These are phyloP conservation scores for Grigorovia transvaalensis DNA, from an alignment of 805 yeast species.

Conservation along the genomic window DNA sequence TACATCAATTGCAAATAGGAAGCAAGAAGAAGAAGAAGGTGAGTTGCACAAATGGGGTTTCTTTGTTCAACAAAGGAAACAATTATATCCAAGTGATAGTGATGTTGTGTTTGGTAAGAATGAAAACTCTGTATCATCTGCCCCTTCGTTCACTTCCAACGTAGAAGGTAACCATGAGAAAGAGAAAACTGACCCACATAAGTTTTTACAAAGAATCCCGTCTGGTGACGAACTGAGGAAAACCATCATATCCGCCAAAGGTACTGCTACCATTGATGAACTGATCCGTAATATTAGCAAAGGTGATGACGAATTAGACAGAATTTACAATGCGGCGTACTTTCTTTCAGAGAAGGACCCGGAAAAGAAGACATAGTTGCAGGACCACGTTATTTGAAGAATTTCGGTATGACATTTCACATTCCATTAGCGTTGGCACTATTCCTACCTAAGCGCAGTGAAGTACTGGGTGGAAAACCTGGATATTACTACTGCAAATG, in stretches of 20 bases:
- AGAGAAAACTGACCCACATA: constrained; percentile 1
- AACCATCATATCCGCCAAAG: constrained; percentile 62
- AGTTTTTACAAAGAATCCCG: constrained; percentile 30
- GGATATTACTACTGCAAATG: no score
- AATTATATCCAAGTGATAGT: constrained; percentile 20
- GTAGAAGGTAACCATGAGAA: neutral
- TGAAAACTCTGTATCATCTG: neutral
- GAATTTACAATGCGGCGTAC: constrained; percentile 31
- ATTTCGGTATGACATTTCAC: no score
- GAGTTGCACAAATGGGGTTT: constrained; percentile 82
- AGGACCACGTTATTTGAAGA: neutral
- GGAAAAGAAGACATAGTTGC: neutral
- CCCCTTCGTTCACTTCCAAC: neutral
- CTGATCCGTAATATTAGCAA: constrained; percentile 55
- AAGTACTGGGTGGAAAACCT: no score
- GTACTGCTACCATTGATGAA: constrained; percentile 58
- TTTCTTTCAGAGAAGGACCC: neutral
- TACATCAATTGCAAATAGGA: constrained; percentile 56
- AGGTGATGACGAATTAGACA: constrained; percentile 41
- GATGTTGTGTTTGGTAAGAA: neutral
- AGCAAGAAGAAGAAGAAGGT: constrained; percentile 87
- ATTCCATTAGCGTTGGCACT: no score
- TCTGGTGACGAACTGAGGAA: constrained; percentile 40
- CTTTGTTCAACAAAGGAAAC: constrained; percentile 55
- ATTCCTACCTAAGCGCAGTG: no score